Evolutionary conservation across 768 basidiomycete genomes (phyloP).

Genomic region (Gymnopilus junonius): DNA sequence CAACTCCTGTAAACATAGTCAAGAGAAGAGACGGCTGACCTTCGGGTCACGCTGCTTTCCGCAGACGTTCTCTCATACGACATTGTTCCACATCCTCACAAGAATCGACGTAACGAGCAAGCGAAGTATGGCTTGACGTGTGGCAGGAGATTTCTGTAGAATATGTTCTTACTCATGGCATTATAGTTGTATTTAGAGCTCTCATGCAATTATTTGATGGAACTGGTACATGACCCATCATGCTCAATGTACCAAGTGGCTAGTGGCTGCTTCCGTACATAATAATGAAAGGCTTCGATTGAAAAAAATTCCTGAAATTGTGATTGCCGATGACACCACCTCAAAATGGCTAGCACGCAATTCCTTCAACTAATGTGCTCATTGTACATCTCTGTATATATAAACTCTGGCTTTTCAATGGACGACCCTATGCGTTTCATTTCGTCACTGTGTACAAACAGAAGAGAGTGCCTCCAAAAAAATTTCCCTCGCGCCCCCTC

Average conservation of each 20-base stretch:
- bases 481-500: background rate
- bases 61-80: constrained; percentile 43
- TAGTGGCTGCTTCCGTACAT: no score
- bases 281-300: background rate
- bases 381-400: background rate
- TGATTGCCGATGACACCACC: constrained; percentile 1
- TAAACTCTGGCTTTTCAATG: background rate
- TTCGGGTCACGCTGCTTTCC: background rate
- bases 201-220: background rate
- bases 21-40: no score
- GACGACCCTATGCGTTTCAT: background rate
- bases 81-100: constrained; percentile 66
- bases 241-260: background rate
- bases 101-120: constrained; percentile 76
- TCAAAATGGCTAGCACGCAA: constrained; percentile 12
- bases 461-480: background rate
- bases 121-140: constrained; percentile 72
- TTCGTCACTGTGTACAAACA: no score
- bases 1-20: background rate
- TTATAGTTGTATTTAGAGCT: background rate
- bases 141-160: constrained; percentile 50
- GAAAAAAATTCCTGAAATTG: no score
- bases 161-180: constrained; percentile 12
- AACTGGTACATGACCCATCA: background rate
- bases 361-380: constrained; percentile 6